Evolutionary conservation across 1,139 yeast species (phyloP).

Genomic region (Scheffersomyces quercinus): DNA sequence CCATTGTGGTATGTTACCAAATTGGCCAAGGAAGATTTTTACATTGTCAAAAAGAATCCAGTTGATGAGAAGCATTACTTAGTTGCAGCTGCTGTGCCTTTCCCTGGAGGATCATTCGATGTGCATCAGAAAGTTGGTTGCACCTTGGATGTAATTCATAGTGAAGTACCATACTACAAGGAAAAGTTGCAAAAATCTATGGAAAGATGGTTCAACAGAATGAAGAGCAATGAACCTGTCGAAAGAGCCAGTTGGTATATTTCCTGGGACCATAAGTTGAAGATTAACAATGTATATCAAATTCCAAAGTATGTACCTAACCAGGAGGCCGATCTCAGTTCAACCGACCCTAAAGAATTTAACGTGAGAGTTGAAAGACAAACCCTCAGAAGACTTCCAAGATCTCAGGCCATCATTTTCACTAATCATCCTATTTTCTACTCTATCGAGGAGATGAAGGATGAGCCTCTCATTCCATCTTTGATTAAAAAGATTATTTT

Average conservation of each 20-base stretch:
- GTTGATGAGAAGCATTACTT: constrained; percentile 62
- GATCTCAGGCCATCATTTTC: constrained; percentile 50
- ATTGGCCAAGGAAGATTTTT: constrained; percentile 75
- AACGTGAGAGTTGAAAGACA: constrained; percentile 62
- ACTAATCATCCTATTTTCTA: constrained; percentile 71
- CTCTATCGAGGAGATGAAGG: constrained; percentile 73
- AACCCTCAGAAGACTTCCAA: constrained; percentile 50
- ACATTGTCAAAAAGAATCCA: constrained; percentile 54
- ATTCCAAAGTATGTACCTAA: constrained; percentile 34
- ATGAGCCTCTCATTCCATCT: constrained; percentile 74
- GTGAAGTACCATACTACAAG: constrained; percentile 70
- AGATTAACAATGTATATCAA: constrained; percentile 56
- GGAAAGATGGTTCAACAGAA: constrained; percentile 71
- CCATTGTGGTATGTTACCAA: constrained; percentile 65
- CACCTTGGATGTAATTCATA: constrained; percentile 63
- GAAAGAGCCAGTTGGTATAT: constrained; percentile 79
- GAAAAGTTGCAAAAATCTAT: constrained; percentile 66
- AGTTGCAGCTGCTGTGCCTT: constrained; percentile 75
- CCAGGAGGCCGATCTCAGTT: constrained; percentile 29
- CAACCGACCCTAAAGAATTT: constrained; percentile 47
- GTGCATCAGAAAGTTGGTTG: constrained; percentile 59
- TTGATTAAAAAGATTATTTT: constrained; percentile 58
- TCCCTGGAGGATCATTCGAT: constrained; percentile 77
- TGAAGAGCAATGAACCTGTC: constrained; percentile 61
- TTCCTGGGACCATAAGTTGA: constrained; percentile 67